Base-by-base conservation (phyloP, 176 grass and related monocot genomes). In the Juncus inflexus region DNA sequence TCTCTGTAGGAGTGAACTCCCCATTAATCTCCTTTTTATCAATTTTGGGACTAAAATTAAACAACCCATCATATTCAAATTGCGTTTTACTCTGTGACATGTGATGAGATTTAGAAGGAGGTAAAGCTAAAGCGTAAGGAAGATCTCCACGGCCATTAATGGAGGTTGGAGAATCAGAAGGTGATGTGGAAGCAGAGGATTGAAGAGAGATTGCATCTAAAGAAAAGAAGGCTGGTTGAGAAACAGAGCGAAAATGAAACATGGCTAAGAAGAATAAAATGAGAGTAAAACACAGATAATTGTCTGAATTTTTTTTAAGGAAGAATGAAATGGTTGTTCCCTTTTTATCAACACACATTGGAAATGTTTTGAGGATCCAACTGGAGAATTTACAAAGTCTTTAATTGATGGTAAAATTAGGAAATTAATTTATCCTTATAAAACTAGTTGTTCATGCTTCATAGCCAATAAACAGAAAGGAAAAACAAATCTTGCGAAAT, bases 1-100 rank as follows among this genome's bases (percentile, higher is more conserved):
- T 71, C 81, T 96, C 92, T 62, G 87, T 64, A 35, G 3, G 35
- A 67, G 49, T 67, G 45, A 67, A 67, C 7, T 54, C 41, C 28
- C 43, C 9, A 47, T 47, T 47, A 47, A 47, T 47, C 43, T 47
- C 43, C 43, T 0, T 47, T 47, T 9, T 9, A 6, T 47, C 6
- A 47, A 47, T 47, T 5, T 47, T 28, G 19, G 19, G 19, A 28
- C 19, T 9, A 47, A 10, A 35, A 37, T 49, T 37, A 35, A 67
- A 67, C 16, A 67, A 50, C 12, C 45, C 7, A 9, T 14, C 19
- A 35, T 16, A 9, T 3, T 16, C 49, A 42, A 10, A 47, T 9
- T 5, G 7, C 5, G 3, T 65, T 5, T 65, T n/a, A 6, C 19
- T 67, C 5, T 52, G 64, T 67, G 45, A 52, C 43, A 19, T 42